Base-by-base conservation (phyloP, 2,329 filamentous ascomycete species). In the Botrytis cinerea region DNA sequence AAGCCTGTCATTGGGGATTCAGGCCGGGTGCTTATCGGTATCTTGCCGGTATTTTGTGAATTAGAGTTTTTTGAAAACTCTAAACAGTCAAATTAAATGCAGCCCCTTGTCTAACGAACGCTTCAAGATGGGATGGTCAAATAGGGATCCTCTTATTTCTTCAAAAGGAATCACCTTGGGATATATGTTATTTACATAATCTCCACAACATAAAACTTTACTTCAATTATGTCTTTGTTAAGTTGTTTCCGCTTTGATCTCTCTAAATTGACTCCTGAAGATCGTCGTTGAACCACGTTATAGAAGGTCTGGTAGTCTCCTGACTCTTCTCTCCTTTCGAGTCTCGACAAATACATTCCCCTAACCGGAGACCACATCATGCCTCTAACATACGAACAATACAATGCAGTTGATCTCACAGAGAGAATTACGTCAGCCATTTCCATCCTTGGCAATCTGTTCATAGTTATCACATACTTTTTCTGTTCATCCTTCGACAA, bases 391-490 rank as follows among this genome's bases (percentile, higher is more conserved):
- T 38, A 43, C 20, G 66, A 81, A 6, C 40, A 73, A 51, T 46
- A 28, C 32, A 18, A 22, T 0, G 35, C 57, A 6, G 6, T 73
- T 38, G 71, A 51, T 18, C n/a, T 43, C 12, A 70, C 64, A 18
- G 71, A 73, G 66, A 45, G 71, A 35, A 32, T 83, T 54, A 85
- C 85, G 73, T 88, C 87, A 5, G 81, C 83, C 10, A 76, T 88
- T 63, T 89, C 87, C 4, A 79, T 89, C 4, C 45, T 86, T 9
- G 87, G 86, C 32, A 86, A 86, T 8, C 78, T 83, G n/a, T 84
- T 88, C 78, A 87, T 89, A 73, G 82, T 89, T 67, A 75, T 81
- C 46, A 89, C 87, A 16, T 89, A 88, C 75, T 75, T 85, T 14
- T 77, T 78, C 14, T 87, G 84, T 45, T 79, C 80, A 2, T 82